phyloP scores from a whole-genome alignment of 345 rosid genomes.

The Atalantia buxifolia region DNA sequence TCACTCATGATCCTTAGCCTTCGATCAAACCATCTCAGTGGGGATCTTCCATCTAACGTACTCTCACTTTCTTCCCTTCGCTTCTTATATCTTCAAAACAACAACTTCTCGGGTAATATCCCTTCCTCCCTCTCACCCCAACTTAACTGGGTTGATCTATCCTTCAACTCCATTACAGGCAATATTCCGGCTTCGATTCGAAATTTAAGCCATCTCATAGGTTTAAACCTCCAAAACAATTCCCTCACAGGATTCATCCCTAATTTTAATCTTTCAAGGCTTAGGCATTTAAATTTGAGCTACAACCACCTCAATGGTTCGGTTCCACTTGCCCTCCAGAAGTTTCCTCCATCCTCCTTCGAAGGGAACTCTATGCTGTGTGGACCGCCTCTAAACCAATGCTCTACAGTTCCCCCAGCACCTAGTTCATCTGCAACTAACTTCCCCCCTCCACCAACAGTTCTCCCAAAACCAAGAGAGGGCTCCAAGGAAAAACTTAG shows the following conservation, averaged over 20 bases:
- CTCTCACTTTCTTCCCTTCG: conserved; percentile 75
- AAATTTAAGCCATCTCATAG: conserved; percentile 53
- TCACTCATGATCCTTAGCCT: conserved; percentile 73
- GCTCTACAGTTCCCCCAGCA: conserved; percentile 40
- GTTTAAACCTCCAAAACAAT: conserved; percentile 66
- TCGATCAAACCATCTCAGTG: conserved; percentile 60
- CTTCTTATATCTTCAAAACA: conserved; percentile 61
- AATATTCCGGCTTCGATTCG: conserved; percentile 48
- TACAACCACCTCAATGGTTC: conserved; percentile 73
- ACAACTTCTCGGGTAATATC: conserved; percentile 74
- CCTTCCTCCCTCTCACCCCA: conserved; percentile 51
- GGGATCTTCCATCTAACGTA: conserved; percentile 67
- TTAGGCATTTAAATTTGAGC: conserved; percentile 71
- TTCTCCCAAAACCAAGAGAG: conserved; percentile 21
- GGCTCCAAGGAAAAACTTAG: conserved; percentile 46
- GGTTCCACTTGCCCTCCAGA: conserved; percentile 58
- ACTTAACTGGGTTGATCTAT: conserved; percentile 67
- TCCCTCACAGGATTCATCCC: conserved; percentile 68
- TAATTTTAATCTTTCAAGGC: conserved; percentile 41
- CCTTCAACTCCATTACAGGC: conserved; percentile 68
- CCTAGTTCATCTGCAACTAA: conserved; percentile 55
- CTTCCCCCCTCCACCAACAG: conserved; percentile 19
- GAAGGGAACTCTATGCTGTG: conserved; percentile 66
- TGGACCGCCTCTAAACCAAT: conserved; percentile 61
- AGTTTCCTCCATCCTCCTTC: conserved; percentile 68